Percentiles rank a stretch among this genome's conserved stretches.
Evolutionary conservation across 306 rosid species (phyloP).

Genomic region (Aeschynomene evenia): DNA sequence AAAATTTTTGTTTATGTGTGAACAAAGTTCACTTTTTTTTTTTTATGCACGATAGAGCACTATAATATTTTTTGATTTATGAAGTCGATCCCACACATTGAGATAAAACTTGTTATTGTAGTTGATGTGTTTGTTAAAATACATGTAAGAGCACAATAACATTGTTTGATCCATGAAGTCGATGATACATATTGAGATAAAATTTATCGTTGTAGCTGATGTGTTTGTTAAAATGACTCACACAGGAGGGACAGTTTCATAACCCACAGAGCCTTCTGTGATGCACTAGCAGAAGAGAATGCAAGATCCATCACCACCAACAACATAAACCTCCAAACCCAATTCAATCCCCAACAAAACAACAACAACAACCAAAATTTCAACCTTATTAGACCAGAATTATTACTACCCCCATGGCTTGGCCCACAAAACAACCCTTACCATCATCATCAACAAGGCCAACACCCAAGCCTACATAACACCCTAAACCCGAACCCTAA

Average conservation of each 20-base stretch:
- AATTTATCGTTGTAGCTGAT: too few relatives aligned
- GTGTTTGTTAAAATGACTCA: conserved; percentile 16
- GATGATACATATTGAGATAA: too few relatives aligned
- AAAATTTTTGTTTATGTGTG: too few relatives aligned
- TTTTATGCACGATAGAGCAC: too few relatives aligned
- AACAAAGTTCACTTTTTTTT: too few relatives aligned
- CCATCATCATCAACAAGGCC: conserved; percentile 40
- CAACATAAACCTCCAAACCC: conserved; percentile 46
- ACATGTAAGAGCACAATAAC: too few relatives aligned
- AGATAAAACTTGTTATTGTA: too few relatives aligned
- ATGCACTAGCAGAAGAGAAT: conserved; percentile 91
- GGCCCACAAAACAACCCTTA: conserved; percentile 37
- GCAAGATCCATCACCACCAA: conserved; percentile 49
- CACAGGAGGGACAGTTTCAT: conserved; percentile 96
- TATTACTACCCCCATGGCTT: conserved; percentile 69
- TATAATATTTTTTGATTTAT: too few relatives aligned
- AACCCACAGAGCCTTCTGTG: conserved; percentile 99
- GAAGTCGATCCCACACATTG: too few relatives aligned
- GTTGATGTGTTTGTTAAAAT: too few relatives aligned
- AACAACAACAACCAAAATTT: conserved; percentile 35
- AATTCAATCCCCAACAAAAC: conserved; percentile 41
- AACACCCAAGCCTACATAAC: background rate
- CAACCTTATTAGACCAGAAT: conserved; percentile 38
- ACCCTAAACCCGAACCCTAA: conserved; percentile 60
- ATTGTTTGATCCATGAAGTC: too few relatives aligned